Evolutionary conservation across 371 early-diverging fungal species (phyloP).

Genomic region (Syncephalastrum racemosum): DNA sequence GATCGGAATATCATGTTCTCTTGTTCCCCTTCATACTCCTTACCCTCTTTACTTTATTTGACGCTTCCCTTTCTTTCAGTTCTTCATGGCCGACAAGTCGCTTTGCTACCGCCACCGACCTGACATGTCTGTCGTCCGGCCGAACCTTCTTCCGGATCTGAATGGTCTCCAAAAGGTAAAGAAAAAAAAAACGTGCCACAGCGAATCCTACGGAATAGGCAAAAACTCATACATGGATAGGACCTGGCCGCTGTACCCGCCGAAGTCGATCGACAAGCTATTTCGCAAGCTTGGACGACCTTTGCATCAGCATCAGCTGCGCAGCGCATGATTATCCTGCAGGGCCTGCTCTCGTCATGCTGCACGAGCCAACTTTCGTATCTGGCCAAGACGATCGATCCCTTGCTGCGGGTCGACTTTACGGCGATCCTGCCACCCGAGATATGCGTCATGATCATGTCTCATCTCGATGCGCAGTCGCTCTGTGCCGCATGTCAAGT

Average conservation of each 20-base stretch:
- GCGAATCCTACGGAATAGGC: too few relatives aligned
- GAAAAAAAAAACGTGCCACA: background rate
- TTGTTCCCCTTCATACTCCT: background rate
- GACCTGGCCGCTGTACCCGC: slow-evolving; percentile 12
- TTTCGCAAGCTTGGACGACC: slow-evolving; percentile 52
- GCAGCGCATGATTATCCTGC: slow-evolving; percentile 56
- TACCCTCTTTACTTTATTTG: slow-evolving; percentile 2
- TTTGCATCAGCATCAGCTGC: slow-evolving; percentile 47
- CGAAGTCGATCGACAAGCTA: slow-evolving; percentile 28
- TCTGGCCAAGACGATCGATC: slow-evolving; percentile 36
- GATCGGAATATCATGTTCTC: background rate
- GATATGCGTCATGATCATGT: slow-evolving; percentile 76
- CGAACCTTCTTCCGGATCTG: slow-evolving; percentile 6
- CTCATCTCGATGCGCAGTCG: slow-evolving; percentile 87
- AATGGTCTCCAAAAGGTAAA: slow-evolving; percentile 16
- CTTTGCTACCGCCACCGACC: slow-evolving; percentile 23
- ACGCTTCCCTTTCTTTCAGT: background rate
- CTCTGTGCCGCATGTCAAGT: slow-evolving; percentile 91
- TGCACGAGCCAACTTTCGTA: slow-evolving; percentile 55
- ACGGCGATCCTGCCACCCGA: slow-evolving; percentile 75
- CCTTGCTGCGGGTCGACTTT: slow-evolving; percentile 65
- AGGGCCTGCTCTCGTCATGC: slow-evolving; percentile 54
- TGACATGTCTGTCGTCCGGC: slow-evolving; percentile 11
- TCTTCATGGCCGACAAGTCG: background rate
- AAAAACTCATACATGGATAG: slow-evolving; percentile 5